Conservation (phyloP, 345 rosid genomes). For the Firmiana major region DNA sequence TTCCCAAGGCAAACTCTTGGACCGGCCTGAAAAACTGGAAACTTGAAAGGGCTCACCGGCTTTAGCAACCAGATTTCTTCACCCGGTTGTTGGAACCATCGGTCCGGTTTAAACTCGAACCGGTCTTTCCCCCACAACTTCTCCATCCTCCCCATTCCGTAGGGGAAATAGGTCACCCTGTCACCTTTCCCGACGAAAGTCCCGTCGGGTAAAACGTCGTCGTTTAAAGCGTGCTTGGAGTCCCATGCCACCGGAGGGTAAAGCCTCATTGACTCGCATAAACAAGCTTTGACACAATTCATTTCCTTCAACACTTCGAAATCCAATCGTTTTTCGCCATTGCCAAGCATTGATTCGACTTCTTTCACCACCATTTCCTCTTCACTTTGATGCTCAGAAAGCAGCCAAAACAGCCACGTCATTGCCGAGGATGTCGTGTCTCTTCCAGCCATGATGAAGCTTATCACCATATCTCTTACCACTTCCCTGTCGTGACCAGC, state of each 20-base stretch:
- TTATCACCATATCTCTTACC: slow-evolving; percentile 54
- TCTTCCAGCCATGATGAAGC: slow-evolving; percentile 70
- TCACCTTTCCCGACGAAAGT: slow-evolving; percentile 47
- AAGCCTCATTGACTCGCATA: slow-evolving; percentile 72
- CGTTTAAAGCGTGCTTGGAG: slow-evolving; percentile 51
- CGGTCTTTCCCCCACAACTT: slow-evolving; percentile 64
- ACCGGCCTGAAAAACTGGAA: slow-evolving; percentile 68
- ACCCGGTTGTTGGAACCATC: slow-evolving; percentile 41
- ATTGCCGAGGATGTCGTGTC: slow-evolving; percentile 69
- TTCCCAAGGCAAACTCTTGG: slow-evolving; percentile 75
- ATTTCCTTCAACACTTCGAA: slow-evolving; percentile 43
- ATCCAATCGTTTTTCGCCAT: slow-evolving; percentile 14
- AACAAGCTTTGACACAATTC: slow-evolving; percentile 49
- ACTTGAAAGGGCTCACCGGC: slow-evolving; percentile 45
- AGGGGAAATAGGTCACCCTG: slow-evolving; percentile 55
- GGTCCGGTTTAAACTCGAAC: slow-evolving; percentile 60
- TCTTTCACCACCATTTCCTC: slow-evolving; percentile 34
- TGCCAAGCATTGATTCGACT: slow-evolving; percentile 19
- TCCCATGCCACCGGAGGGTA: slow-evolving; percentile 79
- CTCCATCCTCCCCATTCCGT: slow-evolving; percentile 83
- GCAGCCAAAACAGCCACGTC: slow-evolving; percentile 73
- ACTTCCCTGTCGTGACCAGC: slow-evolving; percentile 45
- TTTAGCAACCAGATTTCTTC: slow-evolving; percentile 25
- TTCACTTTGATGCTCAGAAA: slow-evolving; percentile 30
- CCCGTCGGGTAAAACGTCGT: slow-evolving; percentile 70